Evolutionary conservation across 192 early-diverging fungal species (phyloP).

Genomic region (Mortierella claussenii): DNA sequence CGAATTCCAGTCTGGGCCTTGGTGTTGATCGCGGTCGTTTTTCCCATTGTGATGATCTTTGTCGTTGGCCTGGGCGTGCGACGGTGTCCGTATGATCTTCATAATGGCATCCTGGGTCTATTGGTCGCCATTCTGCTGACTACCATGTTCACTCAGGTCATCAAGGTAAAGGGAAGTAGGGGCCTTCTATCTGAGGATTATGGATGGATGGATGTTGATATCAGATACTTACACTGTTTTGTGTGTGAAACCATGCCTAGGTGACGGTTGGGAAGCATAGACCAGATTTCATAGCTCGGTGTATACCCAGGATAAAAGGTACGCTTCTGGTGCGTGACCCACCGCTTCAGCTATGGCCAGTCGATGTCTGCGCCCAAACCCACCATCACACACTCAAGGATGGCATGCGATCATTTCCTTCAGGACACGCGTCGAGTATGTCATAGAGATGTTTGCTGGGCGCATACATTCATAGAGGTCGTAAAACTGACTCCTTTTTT

Average conservation of each 20-base stretch:
- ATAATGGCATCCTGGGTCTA: slow-evolving; percentile 55
- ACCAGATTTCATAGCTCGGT: slow-evolving; percentile 57
- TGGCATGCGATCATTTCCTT: slow-evolving; percentile 86
- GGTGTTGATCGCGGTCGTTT: slow-evolving; percentile 33
- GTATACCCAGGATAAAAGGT: slow-evolving; percentile 49
- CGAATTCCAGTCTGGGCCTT: slow-evolving; percentile 56
- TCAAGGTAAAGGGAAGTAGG: slow-evolving; percentile 16
- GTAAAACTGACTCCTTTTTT: neutral
- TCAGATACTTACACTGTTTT: neutral
- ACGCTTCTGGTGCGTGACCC: slow-evolving; percentile 13
- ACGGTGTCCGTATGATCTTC: slow-evolving; percentile 53
- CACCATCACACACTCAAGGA: slow-evolving; percentile 67
- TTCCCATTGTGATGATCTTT: slow-evolving; percentile 49
- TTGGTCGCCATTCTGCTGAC: slow-evolving; percentile 22
- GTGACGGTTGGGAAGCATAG: slow-evolving; percentile 57
- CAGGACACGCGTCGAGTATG: slow-evolving; percentile 84
- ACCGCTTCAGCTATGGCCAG: slow-evolving; percentile 64
- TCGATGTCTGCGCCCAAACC: slow-evolving; percentile 65
- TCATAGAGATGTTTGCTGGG: too few relatives aligned
- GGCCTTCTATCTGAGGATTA: neutral
- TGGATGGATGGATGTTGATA: neutral
- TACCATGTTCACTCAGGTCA: slow-evolving; percentile 24
- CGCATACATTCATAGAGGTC: too few relatives aligned
- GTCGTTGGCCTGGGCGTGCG: slow-evolving; percentile 23
- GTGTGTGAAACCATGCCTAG: too few relatives aligned